Percentiles rank a stretch among this genome's conserved stretches.
Conservation (phyloP, 768 basidiomycete genomes). For the Rhodotorula paludigena region DNA sequence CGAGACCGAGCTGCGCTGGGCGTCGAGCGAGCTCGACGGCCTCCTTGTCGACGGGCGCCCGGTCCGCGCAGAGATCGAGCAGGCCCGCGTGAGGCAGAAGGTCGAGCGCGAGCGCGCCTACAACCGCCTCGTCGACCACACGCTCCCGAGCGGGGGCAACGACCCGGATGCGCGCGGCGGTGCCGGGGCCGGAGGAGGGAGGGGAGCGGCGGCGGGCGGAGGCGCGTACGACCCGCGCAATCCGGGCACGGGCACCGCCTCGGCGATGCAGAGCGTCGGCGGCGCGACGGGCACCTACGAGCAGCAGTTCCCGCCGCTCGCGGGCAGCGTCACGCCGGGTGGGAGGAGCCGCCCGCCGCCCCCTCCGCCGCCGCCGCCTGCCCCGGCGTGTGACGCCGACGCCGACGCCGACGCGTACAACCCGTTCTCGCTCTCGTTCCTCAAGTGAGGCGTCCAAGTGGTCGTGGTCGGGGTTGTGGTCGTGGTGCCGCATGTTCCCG, state of each 20-base stretch:
- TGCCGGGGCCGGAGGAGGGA: no score
- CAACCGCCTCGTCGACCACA: neutral
- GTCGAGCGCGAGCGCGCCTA: slow-evolving; percentile 7
- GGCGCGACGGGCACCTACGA: no score
- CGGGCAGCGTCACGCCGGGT: neutral
- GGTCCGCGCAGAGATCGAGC: neutral
- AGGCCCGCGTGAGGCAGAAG: neutral
- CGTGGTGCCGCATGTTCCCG: no score
- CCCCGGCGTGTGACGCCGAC: neutral
- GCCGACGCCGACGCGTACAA: neutral
- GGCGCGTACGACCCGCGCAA: neutral
- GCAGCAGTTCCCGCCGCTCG: neutral
- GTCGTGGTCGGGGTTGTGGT: no score
- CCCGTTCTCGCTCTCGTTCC: neutral
- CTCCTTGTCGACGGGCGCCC: neutral
- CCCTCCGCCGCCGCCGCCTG: neutral
- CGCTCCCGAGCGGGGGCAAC: no score
- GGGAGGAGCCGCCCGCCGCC: neutral
- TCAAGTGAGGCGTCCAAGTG: neutral
- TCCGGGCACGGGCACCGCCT: neutral
- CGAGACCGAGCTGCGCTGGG: slow-evolving; percentile 27
- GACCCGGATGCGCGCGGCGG: neutral
- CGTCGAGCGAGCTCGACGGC: slow-evolving; percentile 9
- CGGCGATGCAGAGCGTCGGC: neutral
- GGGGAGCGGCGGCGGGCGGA: neutral